Conservation (phyloP, 768 basidiomycete species). For the Kockovaella imperatae region DNA sequence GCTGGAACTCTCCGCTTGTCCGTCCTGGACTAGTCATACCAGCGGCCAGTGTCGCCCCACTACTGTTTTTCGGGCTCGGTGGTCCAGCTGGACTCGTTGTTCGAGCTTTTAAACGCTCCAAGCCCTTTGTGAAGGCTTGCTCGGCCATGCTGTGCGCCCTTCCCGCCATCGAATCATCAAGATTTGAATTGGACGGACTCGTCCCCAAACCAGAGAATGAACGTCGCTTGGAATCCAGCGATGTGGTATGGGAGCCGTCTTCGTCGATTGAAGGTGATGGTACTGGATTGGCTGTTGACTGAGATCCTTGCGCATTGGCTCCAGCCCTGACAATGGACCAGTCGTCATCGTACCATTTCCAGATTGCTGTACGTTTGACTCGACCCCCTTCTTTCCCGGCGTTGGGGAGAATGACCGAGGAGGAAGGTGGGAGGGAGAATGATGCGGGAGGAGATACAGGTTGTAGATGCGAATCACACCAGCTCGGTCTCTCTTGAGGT, state of each 20-base stretch:
- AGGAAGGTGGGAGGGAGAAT: constrained; percentile 57
- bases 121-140: constrained; percentile 44
- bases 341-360: constrained; percentile 86
- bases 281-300: neutral
- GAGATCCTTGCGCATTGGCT: constrained; percentile 1
- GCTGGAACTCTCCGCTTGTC: constrained; percentile 10
- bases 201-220: too few species aligned
- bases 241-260: constrained; percentile 48
- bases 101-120: constrained; percentile 42
- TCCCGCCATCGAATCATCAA: constrained; percentile 8
- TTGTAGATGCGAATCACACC: constrained; percentile 66
- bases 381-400: constrained; percentile 35
- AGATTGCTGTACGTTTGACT: constrained; percentile 66
- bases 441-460: constrained; percentile 62
- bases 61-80: neutral
- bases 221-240: too few species aligned
- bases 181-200: neutral
- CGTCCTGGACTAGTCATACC: constrained; percentile 1
- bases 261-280: constrained; percentile 46
- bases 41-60: neutral
- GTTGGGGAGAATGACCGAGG: constrained; percentile 44
- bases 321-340: constrained; percentile 62
- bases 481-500: constrained; percentile 80
- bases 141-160: constrained; percentile 39
- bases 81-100: constrained; percentile 19